Evolutionary conservation across 768 basidiomycete species (phyloP).

Genomic region (Suillus weaverae): DNA sequence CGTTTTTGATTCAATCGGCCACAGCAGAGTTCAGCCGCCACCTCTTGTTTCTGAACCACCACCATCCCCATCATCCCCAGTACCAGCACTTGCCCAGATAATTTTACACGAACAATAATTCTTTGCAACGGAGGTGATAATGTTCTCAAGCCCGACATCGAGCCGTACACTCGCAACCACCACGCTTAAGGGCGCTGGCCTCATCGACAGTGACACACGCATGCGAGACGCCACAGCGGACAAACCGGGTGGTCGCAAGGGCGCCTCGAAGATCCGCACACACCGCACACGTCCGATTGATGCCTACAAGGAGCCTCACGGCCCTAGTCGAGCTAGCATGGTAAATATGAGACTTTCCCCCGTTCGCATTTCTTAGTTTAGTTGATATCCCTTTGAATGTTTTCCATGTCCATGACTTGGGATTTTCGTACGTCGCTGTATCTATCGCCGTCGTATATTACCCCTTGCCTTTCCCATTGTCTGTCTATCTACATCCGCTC

Average conservation of each 20-base stretch:
- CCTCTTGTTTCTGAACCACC: conserved; percentile 15
- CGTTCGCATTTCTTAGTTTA: conserved; percentile 16
- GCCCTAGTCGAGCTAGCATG: conserved; percentile 52
- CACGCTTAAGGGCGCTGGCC: conserved; percentile 68
- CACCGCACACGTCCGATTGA: conserved; percentile 65
- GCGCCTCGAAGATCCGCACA: conserved; percentile 56
- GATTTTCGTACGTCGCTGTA: conserved; percentile 6
- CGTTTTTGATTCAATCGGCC: conserved; percentile 17
- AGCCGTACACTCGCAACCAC: conserved; percentile 57
- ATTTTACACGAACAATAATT: not conserved
- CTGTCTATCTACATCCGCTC: conserved; percentile 16
- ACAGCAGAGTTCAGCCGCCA: conserved; percentile 5
- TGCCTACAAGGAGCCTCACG: conserved; percentile 49
- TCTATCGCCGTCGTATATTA: conserved; percentile 2
- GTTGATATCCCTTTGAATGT: conserved; percentile 20
- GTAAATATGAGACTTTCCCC: conserved; percentile 60
- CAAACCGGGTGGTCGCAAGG: conserved; percentile 75
- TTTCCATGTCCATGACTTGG: conserved; percentile 8
- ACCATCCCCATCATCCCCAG: conserved; percentile 5
- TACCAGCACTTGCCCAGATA: not conserved
- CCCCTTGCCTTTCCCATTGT: conserved; percentile 3
- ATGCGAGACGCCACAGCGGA: conserved; percentile 69
- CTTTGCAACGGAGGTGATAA: conserved; percentile 20
- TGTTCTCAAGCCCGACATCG: conserved; percentile 64
- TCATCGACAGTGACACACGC: conserved; percentile 72